Percentiles rank a stretch among this genome's conserved stretches.
phyloP scores from a whole-genome alignment of 306 rosid genomes.

The Quercus agrifolia region DNA sequence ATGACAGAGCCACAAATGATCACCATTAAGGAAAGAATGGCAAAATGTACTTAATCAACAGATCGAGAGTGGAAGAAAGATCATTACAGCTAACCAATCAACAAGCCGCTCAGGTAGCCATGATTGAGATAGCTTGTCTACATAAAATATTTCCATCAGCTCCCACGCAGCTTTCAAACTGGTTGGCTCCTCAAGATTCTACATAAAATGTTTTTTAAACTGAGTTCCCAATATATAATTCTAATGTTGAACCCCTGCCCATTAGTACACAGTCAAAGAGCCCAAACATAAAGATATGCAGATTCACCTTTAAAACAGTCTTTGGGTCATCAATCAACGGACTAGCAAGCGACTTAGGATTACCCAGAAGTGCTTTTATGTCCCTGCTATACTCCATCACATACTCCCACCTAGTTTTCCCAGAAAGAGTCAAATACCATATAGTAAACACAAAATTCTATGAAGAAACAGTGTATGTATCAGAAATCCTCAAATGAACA shows the following conservation, averaged over 20 bases:
- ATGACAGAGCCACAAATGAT: constrained; percentile 2
- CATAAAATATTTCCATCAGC: constrained; percentile 87
- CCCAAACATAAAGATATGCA: background rate
- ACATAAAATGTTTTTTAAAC: constrained; percentile 17
- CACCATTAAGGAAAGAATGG: constrained; percentile 2
- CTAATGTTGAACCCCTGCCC: background rate
- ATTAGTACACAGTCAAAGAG: background rate
- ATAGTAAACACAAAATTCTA: background rate
- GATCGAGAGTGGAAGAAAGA: constrained; percentile 20
- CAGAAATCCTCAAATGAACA: background rate
- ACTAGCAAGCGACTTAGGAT: constrained; percentile 37
- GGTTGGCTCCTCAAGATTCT: constrained; percentile 73
- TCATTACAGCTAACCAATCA: constrained; percentile 96
- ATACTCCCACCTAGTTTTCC: constrained; percentile 75
- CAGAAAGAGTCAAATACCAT: constrained; percentile 9
- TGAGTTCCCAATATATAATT: background rate
- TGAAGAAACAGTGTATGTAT: background rate
- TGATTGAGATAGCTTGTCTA: constrained; percentile 79
- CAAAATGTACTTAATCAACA: background rate
- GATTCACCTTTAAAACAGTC: constrained; percentile 55
- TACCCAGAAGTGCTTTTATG: constrained; percentile 61
- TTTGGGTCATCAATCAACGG: constrained; percentile 59
- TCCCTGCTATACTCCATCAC: constrained; percentile 87
- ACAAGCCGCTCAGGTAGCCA: constrained; percentile 90
- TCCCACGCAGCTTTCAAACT: constrained; percentile 95